These are phyloP conservation scores for Diddensiella caesifluorescens DNA, from an alignment of 805 yeast genomes.

Conservation along the genomic window DNA sequence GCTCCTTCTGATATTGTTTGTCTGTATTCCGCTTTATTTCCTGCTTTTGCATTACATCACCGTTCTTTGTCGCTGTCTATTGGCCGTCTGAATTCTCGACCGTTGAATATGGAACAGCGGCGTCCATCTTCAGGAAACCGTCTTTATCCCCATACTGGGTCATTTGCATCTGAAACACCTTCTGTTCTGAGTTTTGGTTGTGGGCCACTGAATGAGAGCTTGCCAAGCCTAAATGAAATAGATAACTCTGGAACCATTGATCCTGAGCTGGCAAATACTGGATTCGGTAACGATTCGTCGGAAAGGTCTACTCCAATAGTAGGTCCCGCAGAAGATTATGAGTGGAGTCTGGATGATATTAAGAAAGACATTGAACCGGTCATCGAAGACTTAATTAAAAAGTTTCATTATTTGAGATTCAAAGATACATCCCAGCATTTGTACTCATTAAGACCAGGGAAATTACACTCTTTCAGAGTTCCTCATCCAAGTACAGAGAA, in stretches of 20 bases:
- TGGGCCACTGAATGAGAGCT: slow-evolving; percentile 8
- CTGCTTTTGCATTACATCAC: slow-evolving; percentile 17
- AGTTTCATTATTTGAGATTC: slow-evolving; percentile 21
- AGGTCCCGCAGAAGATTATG: slow-evolving; percentile 18
- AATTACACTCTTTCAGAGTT: slow-evolving; percentile 21
- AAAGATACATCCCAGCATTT: slow-evolving; percentile 14
- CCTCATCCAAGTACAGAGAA: slow-evolving; percentile 23
- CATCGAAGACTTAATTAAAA: slow-evolving; percentile 23
- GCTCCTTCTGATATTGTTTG: slow-evolving; percentile 29
- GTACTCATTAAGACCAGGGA: slow-evolving; percentile 22
- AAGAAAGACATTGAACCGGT: slow-evolving; percentile 32
- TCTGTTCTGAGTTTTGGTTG: background rate
- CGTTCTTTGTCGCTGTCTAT: slow-evolving; percentile 3
- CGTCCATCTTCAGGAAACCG: slow-evolving; percentile 1
- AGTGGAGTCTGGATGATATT: slow-evolving; percentile 33
- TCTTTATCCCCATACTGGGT: slow-evolving; percentile 3
- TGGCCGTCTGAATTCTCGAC: slow-evolving; percentile 3
- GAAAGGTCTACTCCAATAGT: slow-evolving; percentile 1
- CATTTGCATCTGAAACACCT: slow-evolving; percentile 6
- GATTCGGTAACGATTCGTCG: slow-evolving; percentile 1
- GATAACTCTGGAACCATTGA: slow-evolving; percentile 7
- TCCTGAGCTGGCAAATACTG: background rate
- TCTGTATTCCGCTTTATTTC: slow-evolving; percentile 27
- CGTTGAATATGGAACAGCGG: background rate
- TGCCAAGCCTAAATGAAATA: slow-evolving; percentile 15